A percentile compares a stretch with the other conserved stretches of the same genome.
Conservation (phyloP, 768 basidiomycete genomes). For the Boletus edulis region DNA sequence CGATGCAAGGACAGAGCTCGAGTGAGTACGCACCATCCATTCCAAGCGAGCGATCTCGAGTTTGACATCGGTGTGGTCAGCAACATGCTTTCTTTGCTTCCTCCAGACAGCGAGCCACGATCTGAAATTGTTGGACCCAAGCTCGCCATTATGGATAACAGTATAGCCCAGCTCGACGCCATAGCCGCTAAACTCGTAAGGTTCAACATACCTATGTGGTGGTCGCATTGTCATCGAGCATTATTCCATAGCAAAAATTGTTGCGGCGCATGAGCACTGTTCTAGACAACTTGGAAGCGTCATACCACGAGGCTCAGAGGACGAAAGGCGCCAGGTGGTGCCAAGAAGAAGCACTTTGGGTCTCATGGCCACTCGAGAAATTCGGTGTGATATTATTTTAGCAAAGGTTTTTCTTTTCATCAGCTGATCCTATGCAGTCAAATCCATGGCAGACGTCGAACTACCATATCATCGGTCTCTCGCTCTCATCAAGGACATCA, state of each 20-base stretch:
- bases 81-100: slow-evolving; percentile 59
- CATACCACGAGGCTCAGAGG: slow-evolving; percentile 69
- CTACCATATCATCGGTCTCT: slow-evolving; percentile 69
- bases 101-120: slow-evolving; percentile 51
- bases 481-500: slow-evolving; percentile 50
- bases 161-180: slow-evolving; percentile 55
- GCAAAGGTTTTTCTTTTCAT: background rate
- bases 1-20: slow-evolving; percentile 79
- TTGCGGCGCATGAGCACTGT: slow-evolving; percentile 63
- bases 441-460: slow-evolving; percentile 53
- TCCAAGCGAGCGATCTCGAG: background rate
- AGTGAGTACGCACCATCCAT: slow-evolving; percentile 52
- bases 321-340: slow-evolving; percentile 73
- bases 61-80: slow-evolving; percentile 32
- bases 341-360: slow-evolving; percentile 71
- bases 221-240: background rate
- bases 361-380: slow-evolving; percentile 77
- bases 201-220: background rate
- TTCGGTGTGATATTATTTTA: slow-evolving; percentile 50
- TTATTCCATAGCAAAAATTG: slow-evolving; percentile 55
- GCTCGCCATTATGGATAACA: slow-evolving; percentile 64
- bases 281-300: slow-evolving; percentile 61
- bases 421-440: slow-evolving; percentile 39
- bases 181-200: slow-evolving; percentile 68
- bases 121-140: slow-evolving; percentile 62